phyloP scores from a whole-genome alignment of 306 rosid species.

The Dalbergia oliveri region DNA sequence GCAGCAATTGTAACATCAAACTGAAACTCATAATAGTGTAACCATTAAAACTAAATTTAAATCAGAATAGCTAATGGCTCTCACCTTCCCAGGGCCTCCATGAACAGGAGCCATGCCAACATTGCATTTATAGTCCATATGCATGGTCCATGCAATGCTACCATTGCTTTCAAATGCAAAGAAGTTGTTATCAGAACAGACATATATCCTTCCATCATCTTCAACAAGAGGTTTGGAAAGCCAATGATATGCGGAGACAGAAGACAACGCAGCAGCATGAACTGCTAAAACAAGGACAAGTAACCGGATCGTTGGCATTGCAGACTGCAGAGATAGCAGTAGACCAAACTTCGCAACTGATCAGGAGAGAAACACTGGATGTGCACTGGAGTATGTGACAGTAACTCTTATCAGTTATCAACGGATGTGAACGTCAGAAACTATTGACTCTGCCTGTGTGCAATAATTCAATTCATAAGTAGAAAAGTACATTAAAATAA shows the following conservation, averaged over 20 bases:
- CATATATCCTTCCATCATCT: slow-evolving; percentile 67
- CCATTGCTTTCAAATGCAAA: slow-evolving; percentile 23
- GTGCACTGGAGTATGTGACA: no score
- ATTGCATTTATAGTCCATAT: slow-evolving; percentile 62
- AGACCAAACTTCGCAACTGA: no score
- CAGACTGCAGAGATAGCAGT: no score
- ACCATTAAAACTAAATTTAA: not conserved
- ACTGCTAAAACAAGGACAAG: not conserved
- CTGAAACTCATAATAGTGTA: slow-evolving; percentile 9
- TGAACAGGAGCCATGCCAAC: not conserved
- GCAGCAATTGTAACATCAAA: not conserved
- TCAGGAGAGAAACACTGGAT: no score
- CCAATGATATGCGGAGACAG: slow-evolving; percentile 40
- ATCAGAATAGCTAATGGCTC: not conserved
- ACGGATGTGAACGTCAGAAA: no score
- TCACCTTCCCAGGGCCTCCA: slow-evolving; percentile 70
- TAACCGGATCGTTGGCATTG: not conserved
- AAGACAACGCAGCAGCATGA: not conserved
- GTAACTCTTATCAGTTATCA: no score
- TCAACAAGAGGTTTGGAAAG: slow-evolving; percentile 71
- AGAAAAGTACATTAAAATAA: no score
- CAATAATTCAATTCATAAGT: no score
- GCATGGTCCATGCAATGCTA: slow-evolving; percentile 64
- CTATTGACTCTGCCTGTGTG: no score
- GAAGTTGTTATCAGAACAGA: slow-evolving; percentile 43